Percentiles rank a stretch among this genome's conserved stretches.
These are phyloP conservation scores for Davidsoniella australis DNA, from an alignment of 2,329 filamentous ascomycete genomes.

Conservation along the genomic window DNA sequence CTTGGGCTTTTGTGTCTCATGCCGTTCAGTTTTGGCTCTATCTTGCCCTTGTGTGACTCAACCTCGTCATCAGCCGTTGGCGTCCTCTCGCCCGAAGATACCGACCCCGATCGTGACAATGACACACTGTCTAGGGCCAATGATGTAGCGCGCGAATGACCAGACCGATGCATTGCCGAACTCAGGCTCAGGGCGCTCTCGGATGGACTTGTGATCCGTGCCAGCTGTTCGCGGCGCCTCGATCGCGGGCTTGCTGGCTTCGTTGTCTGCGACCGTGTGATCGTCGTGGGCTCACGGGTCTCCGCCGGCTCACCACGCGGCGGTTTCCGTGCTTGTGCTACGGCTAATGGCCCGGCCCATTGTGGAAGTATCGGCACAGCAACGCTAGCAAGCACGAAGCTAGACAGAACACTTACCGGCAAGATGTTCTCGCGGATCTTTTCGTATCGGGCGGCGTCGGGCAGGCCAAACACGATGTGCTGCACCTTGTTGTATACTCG, in stretches of 20 bases:
- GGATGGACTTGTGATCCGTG: slow-evolving; percentile 11
- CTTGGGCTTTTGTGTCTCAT: slow-evolving; percentile 21
- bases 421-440: slow-evolving; percentile 69
- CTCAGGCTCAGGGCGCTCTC: slow-evolving; percentile 3
- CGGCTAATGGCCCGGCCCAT: slow-evolving; percentile 64
- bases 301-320: slow-evolving; percentile 29
- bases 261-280: slow-evolving; percentile 49
- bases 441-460: slow-evolving; percentile 50
- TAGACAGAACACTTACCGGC: slow-evolving; percentile 64
- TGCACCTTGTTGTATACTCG: slow-evolving; percentile 80
- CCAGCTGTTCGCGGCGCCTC: slow-evolving; percentile 21
- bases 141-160: slow-evolving; percentile 5
- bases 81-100: slow-evolving; percentile 1
- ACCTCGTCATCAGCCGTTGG: not conserved
- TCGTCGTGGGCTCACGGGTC: slow-evolving; percentile 31
- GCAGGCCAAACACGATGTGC: slow-evolving; percentile 66
- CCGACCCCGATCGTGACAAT: not conserved
- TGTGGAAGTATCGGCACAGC: slow-evolving; percentile 59
- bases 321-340: slow-evolving; percentile 66
- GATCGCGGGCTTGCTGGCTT: slow-evolving; percentile 31
- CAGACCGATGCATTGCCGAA: slow-evolving; percentile 1
- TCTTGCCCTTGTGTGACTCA: not conserved
- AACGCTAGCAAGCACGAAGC: slow-evolving; percentile 61
- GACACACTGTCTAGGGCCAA: slow-evolving; percentile 10
- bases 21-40: not conserved